Evolutionary conservation across 208 protist genomes (phyloP).

Genomic region (Wallacemonas sp.): DNA sequence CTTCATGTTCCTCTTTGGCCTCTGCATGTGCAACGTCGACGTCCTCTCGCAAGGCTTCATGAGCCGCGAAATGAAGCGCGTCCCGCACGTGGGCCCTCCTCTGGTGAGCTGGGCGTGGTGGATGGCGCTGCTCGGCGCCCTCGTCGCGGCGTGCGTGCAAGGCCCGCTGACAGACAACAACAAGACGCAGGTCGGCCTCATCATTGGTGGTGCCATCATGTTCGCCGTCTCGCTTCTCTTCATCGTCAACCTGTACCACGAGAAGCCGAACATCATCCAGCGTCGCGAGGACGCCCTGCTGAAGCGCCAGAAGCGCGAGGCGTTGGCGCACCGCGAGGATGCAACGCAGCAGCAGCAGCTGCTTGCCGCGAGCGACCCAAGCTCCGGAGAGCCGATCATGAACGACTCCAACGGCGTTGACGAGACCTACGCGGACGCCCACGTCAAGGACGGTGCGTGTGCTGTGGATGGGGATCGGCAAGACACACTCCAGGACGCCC

Average conservation of each 20-base stretch:
- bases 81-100: constrained; percentile 20
- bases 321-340: constrained; percentile 17
- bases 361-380: too few species aligned
- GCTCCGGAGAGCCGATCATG: not conserved
- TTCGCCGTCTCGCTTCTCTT: constrained; percentile 25
- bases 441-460: constrained; percentile 3
- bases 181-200: constrained; percentile 19
- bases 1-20: constrained; percentile 30
- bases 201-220: constrained; percentile 22
- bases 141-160: constrained; percentile 24
- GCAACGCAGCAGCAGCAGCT: too few species aligned
- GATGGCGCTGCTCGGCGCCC: constrained; percentile 19
- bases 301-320: constrained; percentile 18
- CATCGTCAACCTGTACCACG: constrained; percentile 34
- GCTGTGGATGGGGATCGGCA: too few species aligned
- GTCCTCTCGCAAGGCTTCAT: constrained; percentile 42
- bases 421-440: not conserved
- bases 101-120: constrained; percentile 43
- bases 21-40: constrained; percentile 33
- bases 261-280: constrained; percentile 26
- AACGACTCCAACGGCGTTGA: not conserved
- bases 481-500: too few species aligned
- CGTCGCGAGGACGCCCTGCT: constrained; percentile 24
- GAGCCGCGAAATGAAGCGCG: constrained; percentile 25
- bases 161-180: constrained; percentile 32